Base-by-base conservation (phyloP, 2,329 filamentous ascomycete species). In the Neonectria ditissima region DNA sequence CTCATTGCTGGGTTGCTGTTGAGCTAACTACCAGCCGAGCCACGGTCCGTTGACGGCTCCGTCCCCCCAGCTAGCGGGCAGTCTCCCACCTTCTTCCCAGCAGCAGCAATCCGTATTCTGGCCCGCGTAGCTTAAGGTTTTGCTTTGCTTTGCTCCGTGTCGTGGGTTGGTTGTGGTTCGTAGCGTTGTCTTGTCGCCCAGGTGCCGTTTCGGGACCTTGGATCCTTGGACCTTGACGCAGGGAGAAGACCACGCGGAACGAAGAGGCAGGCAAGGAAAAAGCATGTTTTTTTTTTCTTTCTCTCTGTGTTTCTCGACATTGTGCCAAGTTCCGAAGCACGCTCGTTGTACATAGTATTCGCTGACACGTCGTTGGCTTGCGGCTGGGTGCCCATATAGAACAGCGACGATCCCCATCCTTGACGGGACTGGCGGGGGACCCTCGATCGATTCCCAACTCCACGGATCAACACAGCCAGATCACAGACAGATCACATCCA, bases 361-460 rank as follows among this genome's bases (percentile, higher is more conserved):
- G 7, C 11, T 30, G 28, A 2, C 30, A 32, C 30, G 30, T 32
- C 11, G 30, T 32, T 9, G 10, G 30, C 5, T n/a, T n/a, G n/a
- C n/a, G n/a, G n/a, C n/a, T n/a, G n/a, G n/a, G n/a, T n/a, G n/a
- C n/a, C n/a, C n/a, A 37, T 50, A 61, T 43, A 48, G 39, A 55
- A 32, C 18, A 13, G 18, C 8, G 34, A 18, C 14, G 32, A 39
- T 60, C 32, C 58, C 43, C 30, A 39, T 55, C 48, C 39, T 32
- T 48, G 24, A 20, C 11, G 44, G 16, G 45, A 28, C 22, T 22
- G 44, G 43, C 44, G 44, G 58, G 45, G 43, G 44, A 50, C 43
- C 34, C 22, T 61, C 52, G 57, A 55, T 60, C 57, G 43, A 22
- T 39, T 22, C n/a, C 24, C 48, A 20, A 32, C 24, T 45, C 34